Conservation (phyloP, 2,329 filamentous ascomycete species). For the Polytolypa hystricis region DNA sequence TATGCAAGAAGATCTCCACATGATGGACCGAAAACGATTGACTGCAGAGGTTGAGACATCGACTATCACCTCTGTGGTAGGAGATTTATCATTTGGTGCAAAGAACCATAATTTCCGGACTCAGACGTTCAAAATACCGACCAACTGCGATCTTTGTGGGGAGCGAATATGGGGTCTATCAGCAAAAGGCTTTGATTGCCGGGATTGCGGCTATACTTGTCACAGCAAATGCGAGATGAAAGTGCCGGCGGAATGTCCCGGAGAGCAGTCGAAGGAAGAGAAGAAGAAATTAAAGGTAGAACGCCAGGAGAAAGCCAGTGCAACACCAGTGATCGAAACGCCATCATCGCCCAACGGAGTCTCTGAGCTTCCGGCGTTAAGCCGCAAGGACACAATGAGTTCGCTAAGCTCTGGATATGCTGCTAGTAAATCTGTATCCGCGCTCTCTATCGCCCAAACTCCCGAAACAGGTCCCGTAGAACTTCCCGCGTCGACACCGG, state of each 20-base stretch:
- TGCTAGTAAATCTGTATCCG: conserved; percentile 65
- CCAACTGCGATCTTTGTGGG: conserved; percentile 92
- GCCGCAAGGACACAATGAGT: conserved; percentile 76
- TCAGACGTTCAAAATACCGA: conserved; percentile 98
- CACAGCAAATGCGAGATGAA: conserved; percentile 99
- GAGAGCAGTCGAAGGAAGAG: conserved; percentile 86
- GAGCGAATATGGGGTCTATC: conserved; percentile 96
- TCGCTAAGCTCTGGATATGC: conserved; percentile 83
- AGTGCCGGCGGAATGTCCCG: conserved; percentile 88
- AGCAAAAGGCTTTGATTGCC: conserved; percentile 91
- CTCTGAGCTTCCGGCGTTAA: conserved; percentile 57
- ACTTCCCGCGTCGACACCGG: conserved; percentile 22
- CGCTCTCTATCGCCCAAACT: conserved; percentile 37
- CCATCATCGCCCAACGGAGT: conserved; percentile 23
- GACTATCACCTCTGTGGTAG: conserved; percentile 82
- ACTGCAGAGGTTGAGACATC: conserved; percentile 88
- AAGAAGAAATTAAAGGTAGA: conserved; percentile 86
- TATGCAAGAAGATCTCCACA: conserved; percentile 74
- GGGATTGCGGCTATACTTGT: conserved; percentile 94
- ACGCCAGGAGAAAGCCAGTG: conserved; percentile 67
- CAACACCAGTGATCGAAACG: conserved; percentile 24
- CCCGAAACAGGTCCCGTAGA: conserved; percentile 41
- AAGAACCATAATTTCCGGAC: conserved; percentile 96
- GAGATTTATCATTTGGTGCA: conserved; percentile 82
- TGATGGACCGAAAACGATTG: conserved; percentile 69